A percentile compares a stretch with the other conserved stretches of the same genome.
Conservation (phyloP, 768 basidiomycete genomes). For the Mycena polygramma region DNA sequence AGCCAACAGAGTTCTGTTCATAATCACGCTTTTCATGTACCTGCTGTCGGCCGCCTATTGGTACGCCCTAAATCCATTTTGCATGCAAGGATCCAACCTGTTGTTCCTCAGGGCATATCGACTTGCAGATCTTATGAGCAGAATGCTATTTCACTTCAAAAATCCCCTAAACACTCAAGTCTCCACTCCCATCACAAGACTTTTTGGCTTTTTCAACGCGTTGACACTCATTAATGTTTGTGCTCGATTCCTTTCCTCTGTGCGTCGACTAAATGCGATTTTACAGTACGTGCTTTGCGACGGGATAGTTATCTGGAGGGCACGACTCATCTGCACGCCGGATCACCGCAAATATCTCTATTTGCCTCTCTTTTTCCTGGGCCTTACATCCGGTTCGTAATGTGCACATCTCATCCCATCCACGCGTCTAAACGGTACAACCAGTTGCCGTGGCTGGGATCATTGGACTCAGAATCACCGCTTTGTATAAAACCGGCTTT, state of each 20-base stretch:
- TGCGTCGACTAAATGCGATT: background rate
- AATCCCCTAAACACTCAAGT: background rate
- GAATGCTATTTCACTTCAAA: background rate
- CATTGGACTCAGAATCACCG: constrained; percentile 15
- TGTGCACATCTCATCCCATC: background rate
- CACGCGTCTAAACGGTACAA: background rate
- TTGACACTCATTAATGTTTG: background rate
- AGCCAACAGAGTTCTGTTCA: background rate
- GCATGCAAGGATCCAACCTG: too few species aligned
- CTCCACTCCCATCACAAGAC: background rate
- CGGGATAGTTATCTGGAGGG: constrained; percentile 7
- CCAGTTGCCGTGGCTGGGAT: constrained; percentile 9
- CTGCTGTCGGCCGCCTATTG: constrained; percentile 8
- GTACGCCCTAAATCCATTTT: too few species aligned
- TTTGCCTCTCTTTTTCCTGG: constrained; percentile 8
- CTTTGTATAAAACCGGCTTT: background rate
- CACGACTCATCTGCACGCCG: constrained; percentile 1
- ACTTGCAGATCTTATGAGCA: background rate
- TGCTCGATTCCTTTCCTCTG: background rate
- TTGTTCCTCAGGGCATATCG: background rate
- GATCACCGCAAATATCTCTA: constrained; percentile 2
- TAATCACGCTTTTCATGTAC: constrained; percentile 10
- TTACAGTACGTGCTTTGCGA: background rate
- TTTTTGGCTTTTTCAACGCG: constrained; percentile 1
- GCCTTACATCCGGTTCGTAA: background rate